Conservation (phyloP, 768 basidiomycete species). For the Tricholoma matsutake region DNA sequence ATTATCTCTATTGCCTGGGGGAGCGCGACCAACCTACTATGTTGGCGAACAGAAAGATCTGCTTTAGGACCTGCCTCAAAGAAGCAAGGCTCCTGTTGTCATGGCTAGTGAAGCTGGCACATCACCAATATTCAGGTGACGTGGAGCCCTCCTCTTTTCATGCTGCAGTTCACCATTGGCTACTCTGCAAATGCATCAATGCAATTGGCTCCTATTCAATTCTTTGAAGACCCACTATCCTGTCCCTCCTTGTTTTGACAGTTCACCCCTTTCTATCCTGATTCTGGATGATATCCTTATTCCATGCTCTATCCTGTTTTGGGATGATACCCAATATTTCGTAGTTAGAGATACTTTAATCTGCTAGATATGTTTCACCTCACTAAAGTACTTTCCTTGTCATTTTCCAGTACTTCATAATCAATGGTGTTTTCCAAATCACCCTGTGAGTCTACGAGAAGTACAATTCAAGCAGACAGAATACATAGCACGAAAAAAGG, state of each 20-base stretch:
- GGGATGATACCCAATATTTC: not conserved
- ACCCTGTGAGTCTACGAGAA: too few relatives aligned
- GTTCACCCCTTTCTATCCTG: too few relatives aligned
- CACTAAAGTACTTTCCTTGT: too few relatives aligned
- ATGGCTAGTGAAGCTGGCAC: not conserved
- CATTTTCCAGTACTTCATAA: too few relatives aligned
- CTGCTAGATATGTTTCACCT: too few relatives aligned
- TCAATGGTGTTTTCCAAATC: too few relatives aligned
- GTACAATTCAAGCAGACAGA: too few relatives aligned
- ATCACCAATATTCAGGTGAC: not conserved
- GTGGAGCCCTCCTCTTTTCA: not conserved
- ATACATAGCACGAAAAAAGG: too few relatives aligned
- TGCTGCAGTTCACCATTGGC: not conserved
- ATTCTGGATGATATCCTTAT: too few relatives aligned
- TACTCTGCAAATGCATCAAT: not conserved
- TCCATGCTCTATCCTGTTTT: not conserved
- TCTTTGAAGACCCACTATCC: not conserved
- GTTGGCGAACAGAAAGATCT: not conserved
- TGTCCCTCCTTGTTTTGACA: too few relatives aligned
- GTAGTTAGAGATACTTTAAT: too few relatives aligned
- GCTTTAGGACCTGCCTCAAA: not conserved
- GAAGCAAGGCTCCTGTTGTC: not conserved
- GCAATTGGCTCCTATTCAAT: not conserved
- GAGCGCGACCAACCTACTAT: not conserved
- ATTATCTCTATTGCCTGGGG: not conserved